A percentile compares a stretch with the other conserved stretches of the same genome.
Conservation (phyloP, 2,329 filamentous ascomycete genomes). For the Colletotrichum falcatum region DNA sequence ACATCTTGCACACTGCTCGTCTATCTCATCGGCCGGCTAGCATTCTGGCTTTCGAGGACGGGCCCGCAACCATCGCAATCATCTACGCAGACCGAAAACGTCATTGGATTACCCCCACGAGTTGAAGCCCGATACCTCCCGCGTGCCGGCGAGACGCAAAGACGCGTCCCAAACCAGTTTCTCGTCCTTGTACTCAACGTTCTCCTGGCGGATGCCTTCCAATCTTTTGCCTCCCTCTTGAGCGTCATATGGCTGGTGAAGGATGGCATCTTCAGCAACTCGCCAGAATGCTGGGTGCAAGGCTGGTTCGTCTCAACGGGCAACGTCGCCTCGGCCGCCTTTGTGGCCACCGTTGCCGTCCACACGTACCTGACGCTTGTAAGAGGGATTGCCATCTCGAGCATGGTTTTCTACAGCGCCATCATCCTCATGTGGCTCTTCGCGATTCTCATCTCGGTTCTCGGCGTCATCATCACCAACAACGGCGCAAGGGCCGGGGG, state of each 20-base stretch:
- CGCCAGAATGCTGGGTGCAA: constrained; percentile 63
- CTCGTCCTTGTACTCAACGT: constrained; percentile 71
- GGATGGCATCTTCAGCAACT: constrained; percentile 61
- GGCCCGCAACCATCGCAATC: constrained; percentile 46
- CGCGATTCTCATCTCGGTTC: constrained; percentile 38
- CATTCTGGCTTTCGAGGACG: constrained; percentile 49
- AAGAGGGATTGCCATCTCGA: constrained; percentile 59
- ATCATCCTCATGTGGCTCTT: constrained; percentile 63
- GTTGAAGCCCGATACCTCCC: constrained; percentile 36
- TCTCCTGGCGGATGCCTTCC: constrained; percentile 68
- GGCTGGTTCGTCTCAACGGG: constrained; percentile 70
- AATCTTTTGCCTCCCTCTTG: constrained; percentile 66
- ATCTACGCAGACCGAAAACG: constrained; percentile 38
- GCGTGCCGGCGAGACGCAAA: constrained; percentile 26
- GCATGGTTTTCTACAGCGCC: constrained; percentile 55
- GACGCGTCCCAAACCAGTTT: constrained; percentile 62
- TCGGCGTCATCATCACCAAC: constrained; percentile 30
- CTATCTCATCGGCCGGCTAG: constrained; percentile 52
- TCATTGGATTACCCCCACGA: constrained; percentile 42
- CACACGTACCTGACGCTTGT: constrained; percentile 69
- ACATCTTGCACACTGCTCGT: constrained; percentile 48
- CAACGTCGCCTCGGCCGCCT: constrained; percentile 68
- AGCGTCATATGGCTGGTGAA: constrained; percentile 63
- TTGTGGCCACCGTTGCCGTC: constrained; percentile 67
- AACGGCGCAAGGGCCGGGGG: constrained; percentile 18